Evolutionary conservation across 768 basidiomycete species (phyloP).

Genomic region (Mycena amicta): DNA sequence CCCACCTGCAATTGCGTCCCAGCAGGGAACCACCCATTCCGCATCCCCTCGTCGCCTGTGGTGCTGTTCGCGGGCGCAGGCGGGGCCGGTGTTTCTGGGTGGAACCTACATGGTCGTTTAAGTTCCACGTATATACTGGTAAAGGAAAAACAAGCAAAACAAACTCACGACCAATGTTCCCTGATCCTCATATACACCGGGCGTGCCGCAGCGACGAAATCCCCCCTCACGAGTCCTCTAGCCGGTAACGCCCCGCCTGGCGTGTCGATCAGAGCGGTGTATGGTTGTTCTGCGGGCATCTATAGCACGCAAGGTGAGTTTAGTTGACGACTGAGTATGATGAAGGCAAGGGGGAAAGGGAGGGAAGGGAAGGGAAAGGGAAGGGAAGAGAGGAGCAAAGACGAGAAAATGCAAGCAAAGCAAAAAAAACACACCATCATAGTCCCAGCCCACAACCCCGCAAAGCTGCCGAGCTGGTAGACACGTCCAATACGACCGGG

Average conservation of each 20-base stretch:
- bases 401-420: no score
- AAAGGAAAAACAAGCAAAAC: constrained; percentile 24
- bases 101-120: constrained; percentile 1
- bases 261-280: constrained; percentile 26
- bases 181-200: constrained; percentile 49
- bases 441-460: constrained; percentile 51
- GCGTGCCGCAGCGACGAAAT: constrained; percentile 32
- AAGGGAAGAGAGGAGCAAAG: not conserved
- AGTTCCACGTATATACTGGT: not conserved
- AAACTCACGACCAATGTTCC: constrained; percentile 49
- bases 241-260: constrained; percentile 19
- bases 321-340: no score
- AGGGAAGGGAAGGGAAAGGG: no score
- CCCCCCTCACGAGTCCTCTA: constrained; percentile 21
- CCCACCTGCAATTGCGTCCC: constrained; percentile 32
- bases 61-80: constrained; percentile 4
- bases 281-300: constrained; percentile 34
- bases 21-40: constrained; percentile 43
- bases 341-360: no score
- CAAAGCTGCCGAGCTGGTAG: constrained; percentile 46
- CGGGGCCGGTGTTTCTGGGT: constrained; percentile 4
- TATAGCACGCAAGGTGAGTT: constrained; percentile 16
- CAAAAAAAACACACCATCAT: constrained; percentile 38
- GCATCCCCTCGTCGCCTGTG: constrained; percentile 37
- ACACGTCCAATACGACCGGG: constrained; percentile 10